Base-by-base conservation (phyloP, 73 alveolate genomes). In the Effrenium voratum region DNA sequence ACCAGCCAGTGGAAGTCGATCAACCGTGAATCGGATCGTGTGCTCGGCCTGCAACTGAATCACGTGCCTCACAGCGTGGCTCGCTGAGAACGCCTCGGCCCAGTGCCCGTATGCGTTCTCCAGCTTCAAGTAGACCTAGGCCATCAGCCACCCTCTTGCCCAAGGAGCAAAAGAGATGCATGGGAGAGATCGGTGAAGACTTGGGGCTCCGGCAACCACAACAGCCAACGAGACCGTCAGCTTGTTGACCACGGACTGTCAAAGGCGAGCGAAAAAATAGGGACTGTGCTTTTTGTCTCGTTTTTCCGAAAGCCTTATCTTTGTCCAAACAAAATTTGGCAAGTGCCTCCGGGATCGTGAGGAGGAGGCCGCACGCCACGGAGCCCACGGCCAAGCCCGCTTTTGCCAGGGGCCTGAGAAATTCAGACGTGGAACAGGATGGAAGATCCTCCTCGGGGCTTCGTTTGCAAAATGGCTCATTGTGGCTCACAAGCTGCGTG, bases 61-160 rank as follows among this genome's bases (percentile, higher is more conserved):
- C 19, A 12, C 26, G 63, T 52, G 26, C 63, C 19, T 52, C 63
- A 52, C 8, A 12, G 63, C 63, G 63, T 12, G 63, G 63, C 63
- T 52, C 63, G 8, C 19, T 8, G 63, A 12, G 0, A 16, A 41
- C 0, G 63, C 97, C 97, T 90, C 97, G 41, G 49, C 82, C 97
- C 97, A 90, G 36, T 68, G 87, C 19, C 97, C 97, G 32, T 68
- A n/a, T 41, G 80, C 97, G 43, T 90, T 90, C 63, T 90, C 97
- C n/a, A 90, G 87, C 75, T 70, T 66, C 87, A 90, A 43, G 87
- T 66, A 70, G 76, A 90, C 63, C 97, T 90, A 45, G 28, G n/a
- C n/a, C n/a, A n/a, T n/a, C n/a, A n/a, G n/a, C n/a, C n/a, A n/a
- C n/a, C n/a, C n/a, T n/a, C n/a, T n/a, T n/a, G n/a, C n/a, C n/a